Evolutionary conservation across 169 alveolate genomes (phyloP), one percentile per base, ranked within the genome.

Genomic region (Pseudocohnilembus persalinus): DNA sequence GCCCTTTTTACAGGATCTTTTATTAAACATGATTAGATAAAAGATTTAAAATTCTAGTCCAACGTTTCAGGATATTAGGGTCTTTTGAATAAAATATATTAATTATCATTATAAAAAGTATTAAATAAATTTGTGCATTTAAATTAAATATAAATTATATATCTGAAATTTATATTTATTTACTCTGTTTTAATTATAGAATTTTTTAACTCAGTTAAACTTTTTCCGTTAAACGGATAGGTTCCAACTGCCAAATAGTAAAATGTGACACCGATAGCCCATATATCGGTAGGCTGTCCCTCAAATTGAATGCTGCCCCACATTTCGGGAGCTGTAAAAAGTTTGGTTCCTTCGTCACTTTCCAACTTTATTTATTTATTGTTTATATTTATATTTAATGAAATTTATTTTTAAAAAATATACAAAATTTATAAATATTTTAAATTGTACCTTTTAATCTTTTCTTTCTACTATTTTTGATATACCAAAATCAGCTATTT

Each of bases 261-360:
- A 73, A 95, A 84, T 30, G 97, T 91, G 26, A 95, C 91, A 20
- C 96, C 97, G 33, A 92, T 91, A 74, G 96, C 95, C 96, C 96
- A 95, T 26, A 95, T 90, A 90, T 95, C 97, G 31, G 94, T 91
- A 24, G 93, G 92, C 72, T 89, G 87, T 30, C 97, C 97, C 63
- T 88, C 91, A 88, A 91, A 92, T 32, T 84, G 80, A 1, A 78
- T 77, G n/a, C 92, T 81, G 72, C 83, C 73, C 78, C 84, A 86
- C 11, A 82, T 82, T 75, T 91, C 94, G 16, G 94, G 94, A 24
- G 92, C 91, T 35, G 88, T 82, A 83, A 76, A 88, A 34, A 78
- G 77, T 31, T 85, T 85, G 16, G 92, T 88, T 15, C 94, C 94
- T 64, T 90, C 49, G 31, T 86, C 88, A 74, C 83, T 91, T 1